These are phyloP conservation scores for Schizosaccharomyces versatilis DNA, from an alignment of 1,139 yeast genomes.

Conservation along the genomic window DNA sequence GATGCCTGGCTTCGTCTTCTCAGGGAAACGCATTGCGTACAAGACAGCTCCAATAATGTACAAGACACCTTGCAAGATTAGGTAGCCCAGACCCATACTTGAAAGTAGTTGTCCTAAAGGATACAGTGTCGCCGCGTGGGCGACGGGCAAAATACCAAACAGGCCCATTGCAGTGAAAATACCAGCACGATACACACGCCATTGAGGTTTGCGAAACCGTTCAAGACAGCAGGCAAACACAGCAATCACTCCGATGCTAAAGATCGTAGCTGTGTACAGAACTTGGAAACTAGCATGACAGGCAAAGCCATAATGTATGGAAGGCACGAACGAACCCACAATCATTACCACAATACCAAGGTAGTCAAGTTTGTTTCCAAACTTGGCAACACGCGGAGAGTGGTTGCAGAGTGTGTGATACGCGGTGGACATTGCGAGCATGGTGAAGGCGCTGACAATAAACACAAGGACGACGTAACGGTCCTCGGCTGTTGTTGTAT, in stretches of 20 bases:
- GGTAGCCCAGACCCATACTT: constrained; percentile 38
- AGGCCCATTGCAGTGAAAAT: constrained; percentile 68
- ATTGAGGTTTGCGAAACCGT: constrained; percentile 41
- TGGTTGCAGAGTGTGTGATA: constrained; percentile 66
- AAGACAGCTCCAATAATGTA: constrained; percentile 61
- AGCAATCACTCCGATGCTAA: constrained; percentile 36
- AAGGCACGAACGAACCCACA: constrained; percentile 50
- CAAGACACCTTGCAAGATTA: constrained; percentile 44
- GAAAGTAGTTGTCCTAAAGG: constrained; percentile 27
- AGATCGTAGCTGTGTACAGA: constrained; percentile 29
- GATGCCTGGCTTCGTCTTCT: constrained; percentile 38
- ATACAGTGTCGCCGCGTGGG: constrained; percentile 26
- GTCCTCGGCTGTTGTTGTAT: constrained; percentile 24
- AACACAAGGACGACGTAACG: constrained; percentile 29
- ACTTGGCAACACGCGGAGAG: constrained; percentile 34
- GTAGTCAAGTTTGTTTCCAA: constrained; percentile 69
- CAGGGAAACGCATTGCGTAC: constrained; percentile 65
- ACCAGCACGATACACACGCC: constrained; percentile 55
- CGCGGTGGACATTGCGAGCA: constrained; percentile 50
- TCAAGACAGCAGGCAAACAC: constrained; percentile 42
- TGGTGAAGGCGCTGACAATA: constrained; percentile 31
- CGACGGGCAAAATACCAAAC: constrained; percentile 52
- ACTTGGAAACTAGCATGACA: constrained; percentile 27
- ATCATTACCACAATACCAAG: constrained; percentile 66
- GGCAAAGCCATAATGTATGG: constrained; percentile 43